A percentile compares a stretch with the other conserved stretches of the same genome.
Conservation (phyloP, 352 stramenopile genomes). For the Pythium insidiosum region DNA sequence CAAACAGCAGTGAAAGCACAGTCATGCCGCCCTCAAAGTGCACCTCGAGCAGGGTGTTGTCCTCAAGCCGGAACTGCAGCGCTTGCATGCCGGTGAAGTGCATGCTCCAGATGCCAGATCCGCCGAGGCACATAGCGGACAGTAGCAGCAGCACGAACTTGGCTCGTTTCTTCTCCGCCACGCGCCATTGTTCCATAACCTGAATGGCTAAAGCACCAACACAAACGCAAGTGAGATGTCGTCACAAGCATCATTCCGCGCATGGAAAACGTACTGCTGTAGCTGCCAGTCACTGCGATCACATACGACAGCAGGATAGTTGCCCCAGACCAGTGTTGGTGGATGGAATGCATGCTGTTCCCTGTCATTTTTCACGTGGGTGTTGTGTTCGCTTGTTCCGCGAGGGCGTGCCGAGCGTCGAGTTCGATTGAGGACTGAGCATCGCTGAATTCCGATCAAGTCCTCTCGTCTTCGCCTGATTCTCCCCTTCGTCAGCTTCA, state of each 20-base stretch:
- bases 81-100: conserved; percentile 73
- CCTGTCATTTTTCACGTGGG: no score
- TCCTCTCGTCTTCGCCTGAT: no score
- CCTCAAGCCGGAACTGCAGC: conserved; percentile 20
- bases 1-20: conserved; percentile 45
- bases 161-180: conserved; percentile 17
- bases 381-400: no score
- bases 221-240: no score
- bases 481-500: no score
- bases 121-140: conserved; percentile 33
- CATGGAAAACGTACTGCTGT: conserved; percentile 39
- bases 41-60: conserved; percentile 26
- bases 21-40: conserved; percentile 51
- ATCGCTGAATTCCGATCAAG: neutral
- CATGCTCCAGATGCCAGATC: conserved; percentile 63
- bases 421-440: neutral
- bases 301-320: conserved; percentile 48
- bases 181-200: conserved; percentile 64
- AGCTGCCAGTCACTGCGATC: conserved; percentile 54
- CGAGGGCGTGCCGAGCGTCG: neutral
- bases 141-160: conserved; percentile 36
- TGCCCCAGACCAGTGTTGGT: conserved; percentile 33
- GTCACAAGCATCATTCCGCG: neutral
- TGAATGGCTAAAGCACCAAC: conserved; percentile 33
- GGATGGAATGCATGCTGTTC: neutral